These are phyloP conservation scores for Nidula microcarpa DNA, from an alignment of 768 basidiomycete genomes.

Conservation along the genomic window DNA sequence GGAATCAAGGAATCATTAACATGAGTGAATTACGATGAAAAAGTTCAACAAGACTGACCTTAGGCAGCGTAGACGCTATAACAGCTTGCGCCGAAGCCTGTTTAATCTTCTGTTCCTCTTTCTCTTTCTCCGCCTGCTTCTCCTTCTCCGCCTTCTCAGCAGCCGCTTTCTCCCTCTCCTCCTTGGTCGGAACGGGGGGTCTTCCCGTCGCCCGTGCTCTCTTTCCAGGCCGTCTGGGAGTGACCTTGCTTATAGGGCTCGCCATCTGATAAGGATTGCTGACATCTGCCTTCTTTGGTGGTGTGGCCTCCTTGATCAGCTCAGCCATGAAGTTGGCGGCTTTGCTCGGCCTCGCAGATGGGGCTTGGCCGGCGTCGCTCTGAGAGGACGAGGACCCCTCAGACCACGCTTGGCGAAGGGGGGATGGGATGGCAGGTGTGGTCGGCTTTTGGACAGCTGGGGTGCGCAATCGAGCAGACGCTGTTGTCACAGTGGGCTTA, in stretches of 20 bases:
- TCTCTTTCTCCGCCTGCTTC: slow-evolving; percentile 21
- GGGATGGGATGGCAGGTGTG: slow-evolving; percentile 66
- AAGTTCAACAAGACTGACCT: slow-evolving; percentile 34
- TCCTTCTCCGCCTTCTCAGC: slow-evolving; percentile 18
- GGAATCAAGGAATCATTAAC: slow-evolving; percentile 8
- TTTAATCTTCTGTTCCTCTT: slow-evolving; percentile 21
- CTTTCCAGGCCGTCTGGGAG: slow-evolving; percentile 39
- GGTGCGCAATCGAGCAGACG: slow-evolving; percentile 36
- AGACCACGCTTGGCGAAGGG: slow-evolving; percentile 73
- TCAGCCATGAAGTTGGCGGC: slow-evolving; percentile 68
- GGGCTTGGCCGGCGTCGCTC: slow-evolving; percentile 17
- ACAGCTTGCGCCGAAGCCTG: slow-evolving; percentile 58
- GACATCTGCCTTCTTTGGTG: slow-evolving; percentile 61
- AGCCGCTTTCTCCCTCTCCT: slow-evolving; percentile 20
- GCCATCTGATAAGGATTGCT: slow-evolving; percentile 78
- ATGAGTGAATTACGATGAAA: not conserved
- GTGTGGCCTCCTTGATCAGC: slow-evolving; percentile 68
- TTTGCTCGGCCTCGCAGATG: slow-evolving; percentile 50
- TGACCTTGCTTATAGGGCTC: slow-evolving; percentile 53
- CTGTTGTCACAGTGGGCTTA: slow-evolving; percentile 12
- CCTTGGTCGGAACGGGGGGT: slow-evolving; percentile 22
- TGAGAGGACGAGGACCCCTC: slow-evolving; percentile 32
- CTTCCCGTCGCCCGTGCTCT: slow-evolving; percentile 41
- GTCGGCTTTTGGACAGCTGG: slow-evolving; percentile 47
- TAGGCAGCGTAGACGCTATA: slow-evolving; percentile 76